phyloP scores from a whole-genome alignment of 176 grass and related monocot genomes.

The Secale cereale region DNA sequence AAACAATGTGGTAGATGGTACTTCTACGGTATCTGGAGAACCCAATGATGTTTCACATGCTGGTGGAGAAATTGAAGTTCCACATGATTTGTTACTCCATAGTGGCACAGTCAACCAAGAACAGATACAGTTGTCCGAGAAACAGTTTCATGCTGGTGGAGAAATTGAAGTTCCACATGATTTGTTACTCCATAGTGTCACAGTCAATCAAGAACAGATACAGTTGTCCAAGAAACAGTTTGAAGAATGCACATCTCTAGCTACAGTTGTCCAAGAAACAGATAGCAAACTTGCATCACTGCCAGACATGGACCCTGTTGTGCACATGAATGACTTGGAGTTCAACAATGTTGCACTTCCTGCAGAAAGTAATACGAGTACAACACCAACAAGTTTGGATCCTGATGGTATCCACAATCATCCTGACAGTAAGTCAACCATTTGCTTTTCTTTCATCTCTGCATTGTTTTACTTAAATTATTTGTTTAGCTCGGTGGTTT shows the following conservation, averaged over 20 bases:
- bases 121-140: slow-evolving; percentile 12
- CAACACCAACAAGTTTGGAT: slow-evolving; percentile 6
- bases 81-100: slow-evolving; percentile 31
- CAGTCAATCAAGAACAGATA: slow-evolving; percentile 21
- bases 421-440: slow-evolving; percentile 30
- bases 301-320: slow-evolving; percentile 22
- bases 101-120: slow-evolving; percentile 15
- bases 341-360: slow-evolving; percentile 19
- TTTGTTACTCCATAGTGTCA: slow-evolving; percentile 22
- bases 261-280: slow-evolving; percentile 14
- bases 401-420: slow-evolving; percentile 3
- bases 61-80: slow-evolving; percentile 28
- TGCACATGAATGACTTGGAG: slow-evolving; percentile 21
- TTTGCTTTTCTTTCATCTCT: not conserved
- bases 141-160: slow-evolving; percentile 34
- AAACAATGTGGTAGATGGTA: slow-evolving; percentile 29
- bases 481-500: slow-evolving; percentile 1
- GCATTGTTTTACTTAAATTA: slow-evolving; percentile 20
- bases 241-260: slow-evolving; percentile 20
- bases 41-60: slow-evolving; percentile 44
- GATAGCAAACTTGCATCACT: slow-evolving; percentile 17
- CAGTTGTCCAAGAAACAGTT: slow-evolving; percentile 12
- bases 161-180: slow-evolving; percentile 34
- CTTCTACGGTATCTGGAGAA: slow-evolving; percentile 23
- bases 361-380: slow-evolving; percentile 11